Percentiles rank a stretch among this genome's conserved stretches.
These are phyloP conservation scores for Gnaphalium uliginosum DNA, from an alignment of 129 eudicot species.

Conservation along the genomic window DNA sequence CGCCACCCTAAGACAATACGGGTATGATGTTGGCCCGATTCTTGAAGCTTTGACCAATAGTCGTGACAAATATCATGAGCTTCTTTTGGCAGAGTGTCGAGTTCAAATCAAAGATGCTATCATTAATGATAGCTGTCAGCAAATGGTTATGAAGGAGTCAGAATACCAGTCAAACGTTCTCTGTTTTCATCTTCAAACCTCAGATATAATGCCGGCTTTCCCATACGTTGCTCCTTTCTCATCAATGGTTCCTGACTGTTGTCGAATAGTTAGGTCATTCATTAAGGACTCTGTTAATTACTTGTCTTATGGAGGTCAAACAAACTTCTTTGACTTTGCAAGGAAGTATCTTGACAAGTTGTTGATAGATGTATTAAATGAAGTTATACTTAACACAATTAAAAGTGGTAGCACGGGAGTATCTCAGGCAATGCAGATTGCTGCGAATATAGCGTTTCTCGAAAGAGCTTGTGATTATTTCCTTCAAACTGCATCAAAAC, in stretches of 20 bases:
- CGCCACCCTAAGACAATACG: slow-evolving; percentile 75
- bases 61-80: slow-evolving; percentile 76
- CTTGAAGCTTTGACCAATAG: slow-evolving; percentile 61
- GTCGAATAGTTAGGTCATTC: slow-evolving; percentile 72
- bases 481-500: slow-evolving; percentile 76
- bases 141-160: slow-evolving; percentile 84
- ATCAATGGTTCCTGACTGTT: slow-evolving; percentile 84
- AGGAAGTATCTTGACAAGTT: slow-evolving; percentile 75
- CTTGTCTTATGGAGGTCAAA: slow-evolving; percentile 74
- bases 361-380: slow-evolving; percentile 71
- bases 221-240: slow-evolving; percentile 95
- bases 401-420: slow-evolving; percentile 54
- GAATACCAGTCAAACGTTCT: slow-evolving; percentile 82
- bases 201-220: slow-evolving; percentile 91
- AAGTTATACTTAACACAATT: slow-evolving; percentile 52
- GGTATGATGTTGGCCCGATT: slow-evolving; percentile 73
- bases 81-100: slow-evolving; percentile 71
- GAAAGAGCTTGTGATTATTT: slow-evolving; percentile 91
- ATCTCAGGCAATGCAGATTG: slow-evolving; percentile 90
- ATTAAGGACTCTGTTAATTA: slow-evolving; percentile 80
- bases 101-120: slow-evolving; percentile 58
- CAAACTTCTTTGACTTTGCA: slow-evolving; percentile 70
- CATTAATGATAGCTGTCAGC: slow-evolving; percentile 61
- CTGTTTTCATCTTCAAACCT: slow-evolving; percentile 64
- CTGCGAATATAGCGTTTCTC: slow-evolving; percentile 66